Percentiles rank a stretch among this genome's conserved stretches.
Conservation (phyloP, 768 basidiomycete genomes). For the Chalciporus pseudorubinellus region DNA sequence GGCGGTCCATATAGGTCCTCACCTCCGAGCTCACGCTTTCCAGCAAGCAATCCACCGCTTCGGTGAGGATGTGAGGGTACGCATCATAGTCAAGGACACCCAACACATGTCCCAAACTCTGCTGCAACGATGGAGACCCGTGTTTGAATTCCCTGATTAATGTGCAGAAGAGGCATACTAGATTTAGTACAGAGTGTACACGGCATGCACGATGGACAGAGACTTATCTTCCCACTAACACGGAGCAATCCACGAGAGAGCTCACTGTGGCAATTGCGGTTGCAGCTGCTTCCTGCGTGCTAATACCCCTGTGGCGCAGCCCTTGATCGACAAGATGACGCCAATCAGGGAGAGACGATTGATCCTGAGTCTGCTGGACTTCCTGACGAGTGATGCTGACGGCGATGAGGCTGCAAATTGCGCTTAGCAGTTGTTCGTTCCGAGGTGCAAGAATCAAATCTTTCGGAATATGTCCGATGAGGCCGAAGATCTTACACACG, state of each 20-base stretch:
- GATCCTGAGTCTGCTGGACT: constrained; percentile 36
- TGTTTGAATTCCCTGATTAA: constrained; percentile 61
- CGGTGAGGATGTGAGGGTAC: constrained; percentile 51
- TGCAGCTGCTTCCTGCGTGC: constrained; percentile 78
- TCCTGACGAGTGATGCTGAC: constrained; percentile 59
- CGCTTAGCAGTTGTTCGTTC: constrained; percentile 68
- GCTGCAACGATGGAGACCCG: constrained; percentile 56
- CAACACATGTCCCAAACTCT: constrained; percentile 68
- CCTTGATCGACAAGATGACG: constrained; percentile 64
- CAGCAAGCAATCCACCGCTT: constrained; percentile 58
- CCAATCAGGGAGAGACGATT: constrained; percentile 59
- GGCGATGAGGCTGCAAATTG: constrained; percentile 71
- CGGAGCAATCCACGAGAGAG: constrained; percentile 60
- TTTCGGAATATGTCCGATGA: constrained; percentile 55
- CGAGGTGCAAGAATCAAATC: constrained; percentile 60
- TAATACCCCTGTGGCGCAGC: constrained; percentile 59
- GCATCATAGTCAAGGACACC: constrained; percentile 65
- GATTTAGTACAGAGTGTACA: constrained; percentile 16
- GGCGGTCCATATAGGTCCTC: constrained; percentile 22
- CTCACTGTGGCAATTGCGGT: constrained; percentile 68
- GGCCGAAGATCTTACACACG: constrained; percentile 57
- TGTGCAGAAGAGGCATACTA: constrained; percentile 36
- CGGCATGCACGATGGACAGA: constrained; percentile 9
- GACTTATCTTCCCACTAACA: constrained; percentile 72
- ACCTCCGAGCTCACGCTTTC: constrained; percentile 57